A percentile compares a stretch with the other conserved stretches of the same genome.
Evolutionary conservation across 192 early-diverging fungal genomes (phyloP).

Genomic region (Coemansia reversa): DNA sequence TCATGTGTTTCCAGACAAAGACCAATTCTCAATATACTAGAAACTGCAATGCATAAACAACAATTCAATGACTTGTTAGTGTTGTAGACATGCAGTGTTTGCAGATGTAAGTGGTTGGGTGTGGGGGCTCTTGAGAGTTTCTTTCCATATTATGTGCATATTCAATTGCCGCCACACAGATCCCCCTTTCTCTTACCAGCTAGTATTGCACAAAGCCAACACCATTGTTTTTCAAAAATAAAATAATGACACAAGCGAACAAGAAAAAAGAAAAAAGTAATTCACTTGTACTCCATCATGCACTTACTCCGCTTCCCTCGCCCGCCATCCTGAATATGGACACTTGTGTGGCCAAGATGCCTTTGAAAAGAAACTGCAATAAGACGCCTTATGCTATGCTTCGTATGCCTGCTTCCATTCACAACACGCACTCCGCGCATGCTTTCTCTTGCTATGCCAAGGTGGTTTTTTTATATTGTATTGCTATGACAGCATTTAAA

Average conservation of each 20-base stretch:
- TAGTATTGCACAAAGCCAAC: not conserved
- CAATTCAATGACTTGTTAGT: not conserved
- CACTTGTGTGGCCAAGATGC: not conserved
- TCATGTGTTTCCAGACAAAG: not conserved
- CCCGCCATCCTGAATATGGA: not conserved
- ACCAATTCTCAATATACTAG: not conserved
- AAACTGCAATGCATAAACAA: not conserved
- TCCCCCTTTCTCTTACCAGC: not conserved
- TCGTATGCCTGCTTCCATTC: slow-evolving; percentile 14
- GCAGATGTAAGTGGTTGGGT: not conserved
- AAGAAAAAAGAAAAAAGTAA: not conserved
- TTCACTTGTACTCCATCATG: not conserved
- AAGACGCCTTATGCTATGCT: slow-evolving; percentile 5
- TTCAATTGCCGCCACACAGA: not conserved
- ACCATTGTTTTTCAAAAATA: not conserved
- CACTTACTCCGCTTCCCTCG: not conserved
- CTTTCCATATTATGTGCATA: not conserved
- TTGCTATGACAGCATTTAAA: not conserved
- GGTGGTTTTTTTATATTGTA: not conserved
- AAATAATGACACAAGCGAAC: not conserved
- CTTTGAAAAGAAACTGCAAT: not conserved
- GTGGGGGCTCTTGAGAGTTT: not conserved
- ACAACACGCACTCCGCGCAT: slow-evolving; percentile 1
- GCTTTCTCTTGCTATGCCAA: not conserved
- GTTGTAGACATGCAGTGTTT: not conserved